Conservation (phyloP, 1,284 basidiomycete genomes). For the Bondarzewia mesenterica region DNA sequence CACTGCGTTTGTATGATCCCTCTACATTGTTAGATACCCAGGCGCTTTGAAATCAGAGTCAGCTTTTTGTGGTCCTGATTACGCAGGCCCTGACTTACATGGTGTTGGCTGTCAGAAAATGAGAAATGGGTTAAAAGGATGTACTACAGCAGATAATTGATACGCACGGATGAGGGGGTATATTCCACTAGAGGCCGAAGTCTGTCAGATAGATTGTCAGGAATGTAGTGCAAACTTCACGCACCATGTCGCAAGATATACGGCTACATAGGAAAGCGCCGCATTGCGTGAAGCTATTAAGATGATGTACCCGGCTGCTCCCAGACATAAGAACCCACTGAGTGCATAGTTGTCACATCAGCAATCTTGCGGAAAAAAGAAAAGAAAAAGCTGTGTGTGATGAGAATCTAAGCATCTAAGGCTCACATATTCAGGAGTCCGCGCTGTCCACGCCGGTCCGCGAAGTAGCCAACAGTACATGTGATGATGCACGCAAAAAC, state of each 20-base stretch:
- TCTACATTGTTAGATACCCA: conserved; percentile 46
- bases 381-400: background rate
- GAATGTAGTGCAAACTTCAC: conserved; percentile 12
- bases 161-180: conserved; percentile 28
- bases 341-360: background rate
- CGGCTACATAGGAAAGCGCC: conserved; percentile 34
- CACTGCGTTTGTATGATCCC: conserved; percentile 67
- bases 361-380: background rate
- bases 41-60: conserved; percentile 23
- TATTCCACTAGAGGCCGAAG: conserved; percentile 6
- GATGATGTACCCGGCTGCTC: conserved; percentile 45
- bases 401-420: background rate
- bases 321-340: conserved; percentile 13
- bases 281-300: conserved; percentile 37
- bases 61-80: too few relatives aligned
- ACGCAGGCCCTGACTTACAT: conserved; percentile 26
- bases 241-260: conserved; percentile 40
- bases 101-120: conserved; percentile 33
- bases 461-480: conserved; percentile 36
- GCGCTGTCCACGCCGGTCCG: conserved; percentile 36
- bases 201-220: background rate
- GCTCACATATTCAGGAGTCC: conserved; percentile 40
- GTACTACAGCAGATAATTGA: background rate
- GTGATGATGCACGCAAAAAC: conserved; percentile 43
- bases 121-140: background rate